Percentiles rank a stretch among this genome's conserved stretches.
Conservation (phyloP, 2,329 filamentous ascomycete species). For the Coccinonectria pachysandricola region DNA sequence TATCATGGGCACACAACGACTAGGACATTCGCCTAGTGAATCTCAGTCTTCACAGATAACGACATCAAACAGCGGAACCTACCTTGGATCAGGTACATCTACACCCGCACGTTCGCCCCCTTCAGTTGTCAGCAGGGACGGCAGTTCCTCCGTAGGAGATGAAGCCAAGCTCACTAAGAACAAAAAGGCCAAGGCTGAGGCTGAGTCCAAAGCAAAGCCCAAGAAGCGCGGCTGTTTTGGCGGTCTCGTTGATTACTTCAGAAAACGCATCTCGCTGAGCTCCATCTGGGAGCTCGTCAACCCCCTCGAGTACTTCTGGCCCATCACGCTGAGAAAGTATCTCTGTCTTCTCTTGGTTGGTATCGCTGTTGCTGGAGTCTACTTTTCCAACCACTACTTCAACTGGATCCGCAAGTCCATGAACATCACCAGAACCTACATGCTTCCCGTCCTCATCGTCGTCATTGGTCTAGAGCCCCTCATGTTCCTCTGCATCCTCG, state of each 20-base stretch:
- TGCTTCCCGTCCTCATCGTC: conserved; percentile 6
- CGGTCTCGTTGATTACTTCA: background rate
- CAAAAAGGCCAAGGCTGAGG: background rate
- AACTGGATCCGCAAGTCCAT: conserved; percentile 6
- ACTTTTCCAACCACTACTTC: conserved; percentile 5
- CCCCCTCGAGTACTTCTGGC: conserved; percentile 5
- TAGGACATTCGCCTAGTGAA: background rate
- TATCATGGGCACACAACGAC: background rate
- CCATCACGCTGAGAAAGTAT: conserved; percentile 6
- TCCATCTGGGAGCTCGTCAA: conserved; percentile 5
- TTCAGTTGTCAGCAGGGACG: conserved; percentile 1
- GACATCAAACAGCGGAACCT: background rate
- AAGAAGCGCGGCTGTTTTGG: conserved; percentile 1
- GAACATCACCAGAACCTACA: conserved; percentile 4
- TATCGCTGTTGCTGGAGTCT: conserved; percentile 2
- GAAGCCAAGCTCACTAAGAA: background rate
- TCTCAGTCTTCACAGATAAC: background rate
- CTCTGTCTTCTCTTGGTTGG: conserved; percentile 1
- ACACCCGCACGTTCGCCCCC: background rate
- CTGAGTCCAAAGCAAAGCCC: background rate
- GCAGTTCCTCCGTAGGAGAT: background rate
- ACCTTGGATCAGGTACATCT: too few species aligned
- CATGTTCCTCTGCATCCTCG: conserved; percentile 6
- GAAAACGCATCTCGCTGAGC: conserved; percentile 3
- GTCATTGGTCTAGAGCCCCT: conserved; percentile 4